phyloP scores from a whole-genome alignment of 257 asterid species.

The Hygrophila difformis region DNA sequence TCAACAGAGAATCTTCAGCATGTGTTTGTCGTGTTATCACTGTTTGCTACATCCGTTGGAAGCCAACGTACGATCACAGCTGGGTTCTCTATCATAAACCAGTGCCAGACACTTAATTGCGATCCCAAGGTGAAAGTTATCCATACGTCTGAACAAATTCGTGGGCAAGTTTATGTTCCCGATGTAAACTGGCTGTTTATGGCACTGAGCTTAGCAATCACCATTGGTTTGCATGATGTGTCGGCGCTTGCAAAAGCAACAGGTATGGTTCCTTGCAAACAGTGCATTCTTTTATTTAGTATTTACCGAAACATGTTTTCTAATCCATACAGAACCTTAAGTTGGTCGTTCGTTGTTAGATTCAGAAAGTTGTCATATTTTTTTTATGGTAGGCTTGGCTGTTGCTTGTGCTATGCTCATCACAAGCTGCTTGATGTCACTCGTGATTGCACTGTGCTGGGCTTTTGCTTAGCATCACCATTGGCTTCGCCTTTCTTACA shows the following conservation, averaged over 20 bases:
- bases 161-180: slow-evolving; percentile 82
- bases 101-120: slow-evolving; percentile 80
- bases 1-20: slow-evolving; percentile 64
- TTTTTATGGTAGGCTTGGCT: slow-evolving; percentile 62
- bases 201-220: slow-evolving; percentile 62
- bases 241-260: slow-evolving; percentile 67
- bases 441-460: slow-evolving; percentile 81
- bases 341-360: neutral
- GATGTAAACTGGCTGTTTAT: slow-evolving; percentile 86
- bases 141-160: slow-evolving; percentile 73
- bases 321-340: no score
- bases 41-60: slow-evolving; percentile 91
- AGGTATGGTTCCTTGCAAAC: slow-evolving; percentile 29
- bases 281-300: no score
- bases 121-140: slow-evolving; percentile 86
- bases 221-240: slow-evolving; percentile 61
- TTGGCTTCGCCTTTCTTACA: no score
- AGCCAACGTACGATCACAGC: slow-evolving; percentile 97
- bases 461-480: no score
- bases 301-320: no score
- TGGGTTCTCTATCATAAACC: slow-evolving; percentile 88
- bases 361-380: neutral
- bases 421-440: slow-evolving; percentile 84
- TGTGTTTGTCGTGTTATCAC: slow-evolving; percentile 58
- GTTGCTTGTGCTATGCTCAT: slow-evolving; percentile 60